phyloP scores from a whole-genome alignment of 108 stramenopile species.

The Discostella stelligeroides region DNA sequence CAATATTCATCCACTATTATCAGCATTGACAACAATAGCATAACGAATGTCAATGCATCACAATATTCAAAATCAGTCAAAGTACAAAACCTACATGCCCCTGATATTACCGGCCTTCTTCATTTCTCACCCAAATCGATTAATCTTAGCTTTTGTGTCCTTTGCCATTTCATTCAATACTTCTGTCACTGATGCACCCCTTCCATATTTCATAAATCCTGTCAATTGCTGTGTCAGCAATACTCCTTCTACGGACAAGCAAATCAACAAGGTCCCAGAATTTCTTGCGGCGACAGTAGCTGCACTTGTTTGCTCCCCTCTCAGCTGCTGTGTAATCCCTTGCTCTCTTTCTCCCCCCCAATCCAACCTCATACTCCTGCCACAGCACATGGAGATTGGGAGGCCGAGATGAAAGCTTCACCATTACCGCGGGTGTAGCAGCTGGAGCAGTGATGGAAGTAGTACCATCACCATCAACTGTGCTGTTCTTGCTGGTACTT shows the following conservation, averaged over 20 bases:
- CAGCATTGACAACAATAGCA: too few relatives aligned
- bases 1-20: too few relatives aligned
- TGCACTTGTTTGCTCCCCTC: conserved; percentile 27
- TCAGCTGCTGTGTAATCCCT: conserved; percentile 32
- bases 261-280: not conserved
- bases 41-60: too few relatives aligned
- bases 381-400: conserved; percentile 29
- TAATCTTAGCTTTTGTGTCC: too few relatives aligned
- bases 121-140: too few relatives aligned
- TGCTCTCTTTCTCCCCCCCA: conserved; percentile 39
- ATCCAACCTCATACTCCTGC: conserved; percentile 48
- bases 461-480: not conserved
- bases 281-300: conserved; percentile 28
- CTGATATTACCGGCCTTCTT: too few relatives aligned
- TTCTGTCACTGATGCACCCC: not conserved
- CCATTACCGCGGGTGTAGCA: too few relatives aligned
- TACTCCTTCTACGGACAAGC: not conserved
- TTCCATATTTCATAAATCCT: not conserved
- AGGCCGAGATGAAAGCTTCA: not conserved
- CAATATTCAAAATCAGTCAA: too few relatives aligned
- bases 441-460: not conserved
- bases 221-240: not conserved
- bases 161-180: not conserved
- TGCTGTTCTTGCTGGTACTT: too few relatives aligned
- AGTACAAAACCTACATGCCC: too few relatives aligned